Evolutionary conservation across 768 basidiomycete genomes (phyloP).

Genomic region (Tricholoma sp.): DNA sequence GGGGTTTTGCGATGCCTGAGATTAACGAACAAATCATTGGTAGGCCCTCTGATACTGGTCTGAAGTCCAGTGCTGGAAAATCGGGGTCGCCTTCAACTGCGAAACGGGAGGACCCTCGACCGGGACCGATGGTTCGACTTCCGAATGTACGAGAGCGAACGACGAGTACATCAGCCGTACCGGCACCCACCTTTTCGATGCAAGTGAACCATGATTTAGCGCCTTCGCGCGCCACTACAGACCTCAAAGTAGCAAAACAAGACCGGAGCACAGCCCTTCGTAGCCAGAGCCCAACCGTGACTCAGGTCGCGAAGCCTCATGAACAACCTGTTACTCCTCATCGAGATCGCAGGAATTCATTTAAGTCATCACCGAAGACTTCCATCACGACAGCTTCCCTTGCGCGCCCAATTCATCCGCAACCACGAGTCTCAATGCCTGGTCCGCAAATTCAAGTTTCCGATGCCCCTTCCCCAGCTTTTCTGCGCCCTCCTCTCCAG

Average conservation of each 20-base stretch:
- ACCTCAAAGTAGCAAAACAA: neutral
- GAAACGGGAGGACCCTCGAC: neutral
- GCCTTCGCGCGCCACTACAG: neutral
- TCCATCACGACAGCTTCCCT: conserved; percentile 37
- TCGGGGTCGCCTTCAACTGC: neutral
- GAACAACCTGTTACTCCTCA: conserved; percentile 20
- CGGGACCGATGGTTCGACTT: neutral
- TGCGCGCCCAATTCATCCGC: conserved; percentile 49
- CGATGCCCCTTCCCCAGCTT: conserved; percentile 47
- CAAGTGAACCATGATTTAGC: conserved; percentile 1
- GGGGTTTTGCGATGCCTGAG: neutral
- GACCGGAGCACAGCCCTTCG: conserved; percentile 4
- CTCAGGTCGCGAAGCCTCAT: conserved; percentile 1
- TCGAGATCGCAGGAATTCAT: conserved; percentile 13
- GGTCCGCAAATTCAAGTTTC: conserved; percentile 40
- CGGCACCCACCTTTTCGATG: neutral
- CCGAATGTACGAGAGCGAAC: conserved; percentile 30
- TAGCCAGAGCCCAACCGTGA: conserved; percentile 5
- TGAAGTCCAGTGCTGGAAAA: neutral
- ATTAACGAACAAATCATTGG: neutral
- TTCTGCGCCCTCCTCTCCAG: conserved; percentile 47
- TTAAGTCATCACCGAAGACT: conserved; percentile 29
- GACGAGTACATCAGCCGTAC: conserved; percentile 24
- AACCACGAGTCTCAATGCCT: conserved; percentile 38
- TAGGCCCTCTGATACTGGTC: conserved; percentile 4